phyloP scores from a whole-genome alignment of 192 early-diverging fungal genomes.

The Podochytrium sp. region DNA sequence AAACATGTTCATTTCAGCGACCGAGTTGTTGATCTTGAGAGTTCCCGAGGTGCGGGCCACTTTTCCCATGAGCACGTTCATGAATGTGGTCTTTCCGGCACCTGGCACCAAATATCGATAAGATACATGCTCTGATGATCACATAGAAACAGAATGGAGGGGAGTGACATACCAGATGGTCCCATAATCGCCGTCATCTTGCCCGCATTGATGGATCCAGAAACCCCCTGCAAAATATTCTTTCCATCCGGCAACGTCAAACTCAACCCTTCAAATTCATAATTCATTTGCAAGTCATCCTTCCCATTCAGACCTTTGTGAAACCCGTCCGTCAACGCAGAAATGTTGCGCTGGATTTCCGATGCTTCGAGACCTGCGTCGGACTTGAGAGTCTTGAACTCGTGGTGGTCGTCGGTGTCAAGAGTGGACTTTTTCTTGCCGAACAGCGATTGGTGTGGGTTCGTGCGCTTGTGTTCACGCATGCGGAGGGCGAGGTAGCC shows the following conservation, averaged over 20 bases:
- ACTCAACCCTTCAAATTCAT: conserved; percentile 43
- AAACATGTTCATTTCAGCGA: conserved; percentile 35
- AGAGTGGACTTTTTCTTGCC: neutral
- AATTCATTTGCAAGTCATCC: conserved; percentile 37
- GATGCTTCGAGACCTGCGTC: neutral
- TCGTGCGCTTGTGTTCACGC: neutral
- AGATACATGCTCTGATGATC: neutral
- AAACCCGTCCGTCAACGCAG: conserved; percentile 22
- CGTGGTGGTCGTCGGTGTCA: neutral
- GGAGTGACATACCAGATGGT: conserved; percentile 63
- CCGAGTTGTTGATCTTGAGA: conserved; percentile 36
- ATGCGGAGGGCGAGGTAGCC: conserved; percentile 32
- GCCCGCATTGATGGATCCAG: conserved; percentile 73
- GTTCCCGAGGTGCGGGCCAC: conserved; percentile 33
- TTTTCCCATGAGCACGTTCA: conserved; percentile 50
- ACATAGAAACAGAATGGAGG: neutral
- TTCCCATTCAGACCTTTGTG: conserved; percentile 21
- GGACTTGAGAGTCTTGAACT: neutral
- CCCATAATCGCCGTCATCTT: conserved; percentile 92
- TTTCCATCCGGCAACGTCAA: conserved; percentile 50
- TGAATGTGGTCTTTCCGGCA: conserved; percentile 50
- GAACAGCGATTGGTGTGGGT: neutral
- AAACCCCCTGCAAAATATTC: conserved; percentile 68
- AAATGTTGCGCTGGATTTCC: conserved; percentile 11
- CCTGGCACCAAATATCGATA: neutral